Base-by-base conservation (phyloP, 2,329 filamentous ascomycete genomes). In the Aspergillus sojae region DNA sequence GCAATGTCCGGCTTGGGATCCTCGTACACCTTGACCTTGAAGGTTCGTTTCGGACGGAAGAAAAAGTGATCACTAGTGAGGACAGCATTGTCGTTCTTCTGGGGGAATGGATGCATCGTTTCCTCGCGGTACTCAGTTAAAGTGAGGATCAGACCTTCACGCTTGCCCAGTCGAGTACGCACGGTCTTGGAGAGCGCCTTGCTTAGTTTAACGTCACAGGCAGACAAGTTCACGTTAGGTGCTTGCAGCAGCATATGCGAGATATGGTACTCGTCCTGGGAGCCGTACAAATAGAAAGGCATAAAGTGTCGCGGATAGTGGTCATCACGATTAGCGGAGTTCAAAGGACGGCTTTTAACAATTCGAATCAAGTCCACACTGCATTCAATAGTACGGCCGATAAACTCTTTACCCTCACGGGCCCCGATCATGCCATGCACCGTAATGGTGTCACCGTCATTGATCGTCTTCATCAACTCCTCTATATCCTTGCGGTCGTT, bases 281-380 rank as follows among this genome's bases (percentile, higher is more conserved):
- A 73, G 9, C 81, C 79, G 62, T 82, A 83, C n/a, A 82, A 72
- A 36, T 82, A 83, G 59, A 82, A 82, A 0, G 80, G 80, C 76
- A 80, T 80, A 65, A 71, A 76, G 0, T 69, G 66, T 0, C 61
- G 14, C 0, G 81, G 81, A 23, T 81, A 82, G 0, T 70, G 58
- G 1, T 63, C 57, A 6, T 78, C 74, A 0, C 77, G 78, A 45
- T 73, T 71, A 4, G 69, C 70, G 1, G 75, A 76, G 65, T 77
- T 79, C 0, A 82, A 70, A 0, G 79, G 76, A 4, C 78, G 76
- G 53, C 66, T 68, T 53, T 74, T 68, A 19, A 70, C 52, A 3
- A 67, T 59, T 7, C 46, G 34, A 19, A 56, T 63, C 2, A 71
- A 72, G 0, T 69, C 63, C 6, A 82, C 52, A 4, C 56, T 32